Evolutionary conservation across 306 rosid species (phyloP).

Genomic region (Mimosa pudica): DNA sequence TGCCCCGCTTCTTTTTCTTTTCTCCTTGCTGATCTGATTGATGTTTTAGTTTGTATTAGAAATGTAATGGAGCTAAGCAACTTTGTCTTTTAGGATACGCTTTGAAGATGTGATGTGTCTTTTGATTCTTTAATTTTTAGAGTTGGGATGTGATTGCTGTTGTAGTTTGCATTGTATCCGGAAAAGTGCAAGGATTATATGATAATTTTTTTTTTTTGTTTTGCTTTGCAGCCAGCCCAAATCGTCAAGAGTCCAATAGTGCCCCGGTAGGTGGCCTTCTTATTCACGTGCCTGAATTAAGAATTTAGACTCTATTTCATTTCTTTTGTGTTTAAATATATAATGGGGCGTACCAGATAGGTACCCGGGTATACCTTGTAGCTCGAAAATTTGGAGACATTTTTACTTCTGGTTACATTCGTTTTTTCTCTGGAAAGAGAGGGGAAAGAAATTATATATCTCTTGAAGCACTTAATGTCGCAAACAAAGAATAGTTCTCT

Average conservation of each 20-base stretch:
- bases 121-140: neutral
- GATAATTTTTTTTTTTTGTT: neutral
- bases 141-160: slow-evolving; percentile 4
- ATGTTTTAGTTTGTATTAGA: neutral
- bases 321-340: slow-evolving; percentile 28
- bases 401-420: neutral
- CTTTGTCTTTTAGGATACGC: neutral
- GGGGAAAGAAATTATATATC: neutral
- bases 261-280: slow-evolving; percentile 65
- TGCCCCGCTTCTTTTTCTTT: neutral
- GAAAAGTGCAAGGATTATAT: neutral
- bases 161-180: slow-evolving; percentile 6
- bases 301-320: slow-evolving; percentile 17
- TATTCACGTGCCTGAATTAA: slow-evolving; percentile 20
- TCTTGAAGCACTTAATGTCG: slow-evolving; percentile 1
- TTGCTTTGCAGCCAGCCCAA: slow-evolving; percentile 22
- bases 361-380: slow-evolving; percentile 28
- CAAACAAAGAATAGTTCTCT: neutral
- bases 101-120: neutral
- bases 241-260: slow-evolving; percentile 55
- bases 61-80: neutral
- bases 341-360: slow-evolving; percentile 12
- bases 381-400: slow-evolving; percentile 40
- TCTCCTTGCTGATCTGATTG: neutral
- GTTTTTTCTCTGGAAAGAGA: neutral